Conservation (phyloP, 2,329 filamentous ascomycete species). For the Endocalyx cinctus region DNA sequence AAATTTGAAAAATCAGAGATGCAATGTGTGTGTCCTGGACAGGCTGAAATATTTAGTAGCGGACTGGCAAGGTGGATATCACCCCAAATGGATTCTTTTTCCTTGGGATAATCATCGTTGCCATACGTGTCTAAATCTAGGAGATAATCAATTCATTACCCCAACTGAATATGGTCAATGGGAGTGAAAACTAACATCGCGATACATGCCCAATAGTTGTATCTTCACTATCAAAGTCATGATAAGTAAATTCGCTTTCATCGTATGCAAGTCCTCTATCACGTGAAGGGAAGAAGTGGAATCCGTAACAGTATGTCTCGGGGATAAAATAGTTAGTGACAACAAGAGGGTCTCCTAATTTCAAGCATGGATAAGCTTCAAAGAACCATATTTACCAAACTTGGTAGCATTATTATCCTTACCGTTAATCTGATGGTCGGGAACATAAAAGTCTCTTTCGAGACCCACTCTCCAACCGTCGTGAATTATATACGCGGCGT, state of each 20-base stretch:
- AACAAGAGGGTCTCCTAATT: neutral
- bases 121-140: conserved; percentile 6
- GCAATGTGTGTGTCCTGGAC: no score
- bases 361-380: neutral
- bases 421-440: neutral
- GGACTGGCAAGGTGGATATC: conserved; percentile 6
- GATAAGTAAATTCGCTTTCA: no score
- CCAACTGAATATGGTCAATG: neutral
- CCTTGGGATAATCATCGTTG: conserved; percentile 12
- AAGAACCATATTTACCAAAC: neutral
- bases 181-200: no score
- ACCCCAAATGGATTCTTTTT: conserved; percentile 9
- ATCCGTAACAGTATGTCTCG: no score
- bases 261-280: no score
- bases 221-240: no score
- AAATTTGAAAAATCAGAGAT: neutral
- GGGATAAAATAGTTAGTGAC: neutral
- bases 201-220: no score
- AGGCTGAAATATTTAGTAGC: conserved; percentile 13
- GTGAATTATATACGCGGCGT: conserved; percentile 17
- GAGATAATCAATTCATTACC: neutral
- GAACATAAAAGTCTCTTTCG: conserved; percentile 9
- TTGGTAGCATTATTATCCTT: neutral
- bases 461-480: conserved; percentile 17
- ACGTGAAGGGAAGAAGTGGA: no score